Base-by-base conservation (phyloP, 2,329 filamentous ascomycete species). In the Emmonsia crescens region DNA sequence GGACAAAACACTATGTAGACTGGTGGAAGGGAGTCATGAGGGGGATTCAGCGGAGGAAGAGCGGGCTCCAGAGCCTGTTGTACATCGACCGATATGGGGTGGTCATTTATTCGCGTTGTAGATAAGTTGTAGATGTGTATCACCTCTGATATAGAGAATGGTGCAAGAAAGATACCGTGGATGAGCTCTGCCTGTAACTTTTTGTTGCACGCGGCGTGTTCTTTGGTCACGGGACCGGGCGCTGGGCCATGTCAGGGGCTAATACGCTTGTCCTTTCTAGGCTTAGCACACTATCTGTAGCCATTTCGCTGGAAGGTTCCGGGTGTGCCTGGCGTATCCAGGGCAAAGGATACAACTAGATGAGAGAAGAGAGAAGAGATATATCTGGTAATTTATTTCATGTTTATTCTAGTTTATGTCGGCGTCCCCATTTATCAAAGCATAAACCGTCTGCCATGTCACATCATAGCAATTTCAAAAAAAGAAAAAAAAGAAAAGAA, bases 21-120 rank as follows among this genome's bases (percentile, higher is more conserved):
- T 52, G 61, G 52, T 57, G 62, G 63, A 63, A 63, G 58, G 62
- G 60, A 68, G 64, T 70, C 74, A 76, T 77, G 64, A 69, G 72
- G 64, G 38, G 38, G 3, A n/a, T 61, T 62, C 61, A 64, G 64
- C 60, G 64, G 56, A 64, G 61, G 61, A 62, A 59, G 29, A 56
- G 62, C 33, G 5, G 29, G 60, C 42, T 55, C 49, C 55, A 57
- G 51, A 40, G 27, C 31, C 54, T 63, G 40, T 59, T 61, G 61
- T 54, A 61, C 60, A 66, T 65, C 63, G 62, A 65, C 64, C 63
- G 55, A 33, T 57, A 46, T 64, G 62, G 61, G 61, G 56, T 63
- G 64, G 64, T 60, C 63, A 60, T 64, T 58, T 10, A 33, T 51
- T 40, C 44, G 46, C 29, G 46, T 59, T 31, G 60, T 38, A 38